Evolutionary conservation across 345 rosid species (phyloP), one percentile per base, ranked within the genome.

Genomic region (Populus nigra): DNA sequence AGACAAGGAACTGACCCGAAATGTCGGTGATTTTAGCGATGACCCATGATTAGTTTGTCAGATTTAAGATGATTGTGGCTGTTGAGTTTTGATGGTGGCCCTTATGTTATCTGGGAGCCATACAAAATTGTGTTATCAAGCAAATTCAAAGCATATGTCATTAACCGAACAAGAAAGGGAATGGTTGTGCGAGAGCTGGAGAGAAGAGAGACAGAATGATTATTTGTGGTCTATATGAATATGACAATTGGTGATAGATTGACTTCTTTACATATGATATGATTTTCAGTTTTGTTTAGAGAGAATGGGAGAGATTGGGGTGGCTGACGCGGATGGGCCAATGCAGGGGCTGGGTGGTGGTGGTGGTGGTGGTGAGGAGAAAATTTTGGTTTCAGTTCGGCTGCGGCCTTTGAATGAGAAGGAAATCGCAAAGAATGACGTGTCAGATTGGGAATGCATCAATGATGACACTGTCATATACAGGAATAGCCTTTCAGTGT

Each of bases 361-460:
- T 10, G 82, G 81, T 12, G 83, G 81, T 27, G 83, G 78, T 73
- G 45, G 82, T 7, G 85, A 73, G 47, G 99, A 96, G 87, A 96
- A 85, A 76, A 88, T 96, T 74, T 83, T 88, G 66, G 98, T 93
- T 74, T 93, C 94, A 31, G 94, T 96, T 79, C 93, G 98, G 69
- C 68, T 96, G 80, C 83, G 99, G 87, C 99, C 97, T 74, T 79
- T 93, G 86, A 96, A 80, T 86, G 90, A 84, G 80, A 96, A 88
- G 87, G 99, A 96, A 83, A 87, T 77, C 80, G 84, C 88, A 39
- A 88, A 84, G 76, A 78, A 89, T 74, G 99, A 93, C 50, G 88
- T 87, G n/a, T 88, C 88, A 2, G 98, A 96, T 83, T 93, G 99
- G 98, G 98, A 93, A 84, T 93, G 96, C 78, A 89, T 92, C 86